phyloP scores from a whole-genome alignment of 139 green algal genomes.

The Volvox reticuliferus region DNA sequence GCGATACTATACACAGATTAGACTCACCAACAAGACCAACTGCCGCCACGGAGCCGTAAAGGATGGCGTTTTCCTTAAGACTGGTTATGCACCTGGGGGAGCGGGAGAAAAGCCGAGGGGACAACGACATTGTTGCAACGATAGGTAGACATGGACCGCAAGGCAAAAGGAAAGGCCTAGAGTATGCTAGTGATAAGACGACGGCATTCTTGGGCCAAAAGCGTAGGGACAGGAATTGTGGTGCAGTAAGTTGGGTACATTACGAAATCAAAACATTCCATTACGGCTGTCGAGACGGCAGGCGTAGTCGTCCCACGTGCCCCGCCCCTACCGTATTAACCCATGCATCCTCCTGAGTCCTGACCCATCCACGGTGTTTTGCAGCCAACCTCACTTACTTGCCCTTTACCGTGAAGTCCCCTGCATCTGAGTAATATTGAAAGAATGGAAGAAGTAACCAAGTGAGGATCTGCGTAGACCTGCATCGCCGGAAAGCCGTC shows the following conservation, averaged over 20 bases:
- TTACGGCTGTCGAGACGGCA: too few relatives aligned
- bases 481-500: slow-evolving; percentile 39
- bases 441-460: slow-evolving; percentile 93
- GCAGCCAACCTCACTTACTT: slow-evolving; percentile 41
- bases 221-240: too few relatives aligned
- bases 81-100: slow-evolving; percentile 61
- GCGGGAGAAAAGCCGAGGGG: neutral
- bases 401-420: slow-evolving; percentile 83
- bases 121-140: neutral
- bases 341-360: too few relatives aligned
- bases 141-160: too few relatives aligned
- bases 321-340: too few relatives aligned
- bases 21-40: slow-evolving; percentile 65
- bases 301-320: too few relatives aligned
- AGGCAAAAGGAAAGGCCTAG: too few relatives aligned
- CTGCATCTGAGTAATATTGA: slow-evolving; percentile 91
- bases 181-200: too few relatives aligned
- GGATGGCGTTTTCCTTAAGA: slow-evolving; percentile 79
- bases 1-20: neutral
- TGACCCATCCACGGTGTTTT: neutral
- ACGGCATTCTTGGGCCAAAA: too few relatives aligned
- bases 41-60: slow-evolving; percentile 81
- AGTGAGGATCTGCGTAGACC: slow-evolving; percentile 85
- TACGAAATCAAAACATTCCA: too few relatives aligned
- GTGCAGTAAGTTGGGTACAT: too few relatives aligned